Percentiles rank a stretch among this genome's conserved stretches.
Conservation (phyloP, 345 rosid species). For the Linum usitatissimum region DNA sequence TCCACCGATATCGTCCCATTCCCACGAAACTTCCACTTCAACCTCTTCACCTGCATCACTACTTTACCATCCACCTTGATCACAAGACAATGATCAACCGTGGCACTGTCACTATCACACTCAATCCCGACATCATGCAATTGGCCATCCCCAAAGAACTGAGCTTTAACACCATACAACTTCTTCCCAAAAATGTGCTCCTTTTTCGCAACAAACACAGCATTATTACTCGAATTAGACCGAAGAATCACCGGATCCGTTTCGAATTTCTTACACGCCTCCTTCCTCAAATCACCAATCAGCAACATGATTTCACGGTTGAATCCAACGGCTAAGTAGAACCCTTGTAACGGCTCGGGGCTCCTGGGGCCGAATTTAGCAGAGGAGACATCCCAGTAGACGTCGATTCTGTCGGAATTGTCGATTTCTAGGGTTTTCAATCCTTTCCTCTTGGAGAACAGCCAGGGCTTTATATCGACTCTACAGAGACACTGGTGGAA, state of each 20-base stretch:
- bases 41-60: constrained; percentile 67
- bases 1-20: constrained; percentile 75
- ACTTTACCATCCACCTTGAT: constrained; percentile 68
- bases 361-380: constrained; percentile 77
- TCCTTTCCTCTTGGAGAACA: constrained; percentile 82
- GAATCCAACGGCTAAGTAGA: constrained; percentile 53
- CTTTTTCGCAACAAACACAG: constrained; percentile 52
- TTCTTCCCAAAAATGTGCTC: constrained; percentile 84
- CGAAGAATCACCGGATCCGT: constrained; percentile 25
- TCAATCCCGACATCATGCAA: constrained; percentile 64
- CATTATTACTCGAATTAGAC: constrained; percentile 12
- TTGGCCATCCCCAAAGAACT: constrained; percentile 53
- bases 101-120: constrained; percentile 37
- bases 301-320: constrained; percentile 53
- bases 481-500: constrained; percentile 54
- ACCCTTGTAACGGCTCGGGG: constrained; percentile 72
- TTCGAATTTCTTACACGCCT: constrained; percentile 63
- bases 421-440: constrained; percentile 42
- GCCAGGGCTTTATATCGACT: constrained; percentile 84
- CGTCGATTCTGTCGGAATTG: constrained; percentile 33
- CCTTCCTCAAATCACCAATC: constrained; percentile 74
- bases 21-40: constrained; percentile 92
- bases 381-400: constrained; percentile 63
- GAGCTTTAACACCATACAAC: constrained; percentile 58
- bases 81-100: constrained; percentile 47